These are phyloP conservation scores for Quambalaria eucalypti DNA, from an alignment of 1,284 basidiomycete genomes.

Conservation along the genomic window DNA sequence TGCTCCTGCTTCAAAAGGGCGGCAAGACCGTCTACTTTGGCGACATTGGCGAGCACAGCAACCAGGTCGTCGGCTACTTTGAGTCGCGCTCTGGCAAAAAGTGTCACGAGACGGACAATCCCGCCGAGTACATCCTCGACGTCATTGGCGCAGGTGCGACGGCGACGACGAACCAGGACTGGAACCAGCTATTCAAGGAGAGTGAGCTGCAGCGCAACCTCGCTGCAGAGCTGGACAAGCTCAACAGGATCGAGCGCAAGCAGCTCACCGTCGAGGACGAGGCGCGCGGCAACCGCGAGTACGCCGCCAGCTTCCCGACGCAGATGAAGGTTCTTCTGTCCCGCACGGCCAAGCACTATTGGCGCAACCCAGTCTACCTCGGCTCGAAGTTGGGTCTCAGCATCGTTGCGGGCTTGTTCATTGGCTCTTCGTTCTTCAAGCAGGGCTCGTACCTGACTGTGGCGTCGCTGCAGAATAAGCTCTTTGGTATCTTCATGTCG, in stretches of 20 bases:
- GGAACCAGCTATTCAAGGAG: constrained; percentile 30
- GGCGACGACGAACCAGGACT: constrained; percentile 33
- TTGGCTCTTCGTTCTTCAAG: constrained; percentile 49
- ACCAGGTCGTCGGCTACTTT: constrained; percentile 61
- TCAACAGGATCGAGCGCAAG: neutral
- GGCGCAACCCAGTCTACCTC: constrained; percentile 39
- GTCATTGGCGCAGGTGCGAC: constrained; percentile 38
- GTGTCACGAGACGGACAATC: constrained; percentile 26
- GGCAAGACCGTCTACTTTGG: constrained; percentile 65
- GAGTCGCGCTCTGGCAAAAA: constrained; percentile 57
- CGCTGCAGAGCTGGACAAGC: neutral
- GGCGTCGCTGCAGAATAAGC: constrained; percentile 59
- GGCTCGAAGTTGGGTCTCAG: constrained; percentile 49
- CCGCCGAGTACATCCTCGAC: constrained; percentile 41
- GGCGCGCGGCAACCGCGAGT: constrained; percentile 34
- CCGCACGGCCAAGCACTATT: constrained; percentile 39
- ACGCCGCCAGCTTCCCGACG: constrained; percentile 23
- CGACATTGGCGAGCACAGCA: constrained; percentile 58
- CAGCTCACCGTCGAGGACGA: constrained; percentile 27
- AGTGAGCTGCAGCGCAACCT: constrained; percentile 20
- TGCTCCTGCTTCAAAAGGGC: constrained; percentile 67
- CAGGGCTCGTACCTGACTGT: constrained; percentile 19
- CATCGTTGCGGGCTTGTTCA: constrained; percentile 54
- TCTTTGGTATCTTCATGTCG: constrained; percentile 56
- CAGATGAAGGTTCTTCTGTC: constrained; percentile 33